Conservation (phyloP, 768 basidiomycete genomes). For the Hydnomerulius pinastri region DNA sequence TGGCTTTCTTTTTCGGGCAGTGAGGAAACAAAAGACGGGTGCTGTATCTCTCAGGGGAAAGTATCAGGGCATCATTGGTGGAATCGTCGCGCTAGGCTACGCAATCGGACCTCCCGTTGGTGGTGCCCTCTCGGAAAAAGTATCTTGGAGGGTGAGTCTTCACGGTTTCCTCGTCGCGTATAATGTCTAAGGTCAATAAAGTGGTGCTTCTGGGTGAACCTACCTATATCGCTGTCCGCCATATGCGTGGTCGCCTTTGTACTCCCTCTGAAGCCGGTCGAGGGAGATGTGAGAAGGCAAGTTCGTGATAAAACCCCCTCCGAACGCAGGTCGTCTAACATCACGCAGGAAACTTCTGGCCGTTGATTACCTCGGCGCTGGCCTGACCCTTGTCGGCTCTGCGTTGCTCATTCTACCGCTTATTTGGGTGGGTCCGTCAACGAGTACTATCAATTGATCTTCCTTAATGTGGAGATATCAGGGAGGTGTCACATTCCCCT, state of each 20-base stretch:
- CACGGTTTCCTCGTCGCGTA: neutral
- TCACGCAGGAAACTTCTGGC: slow-evolving; percentile 56
- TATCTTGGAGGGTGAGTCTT: slow-evolving; percentile 57
- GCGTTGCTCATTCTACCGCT: slow-evolving; percentile 67
- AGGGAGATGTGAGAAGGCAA: slow-evolving; percentile 56
- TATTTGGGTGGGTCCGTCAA: slow-evolving; percentile 59
- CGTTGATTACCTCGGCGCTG: slow-evolving; percentile 63
- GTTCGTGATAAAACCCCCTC: neutral
- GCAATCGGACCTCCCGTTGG: slow-evolving; percentile 70
- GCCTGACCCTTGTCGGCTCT: slow-evolving; percentile 60
- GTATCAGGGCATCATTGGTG: slow-evolving; percentile 75
- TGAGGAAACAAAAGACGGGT: neutral
- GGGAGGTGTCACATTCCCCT: slow-evolving; percentile 75
- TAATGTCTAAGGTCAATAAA: slow-evolving; percentile 21
- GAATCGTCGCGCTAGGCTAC: slow-evolving; percentile 55
- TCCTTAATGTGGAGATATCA: slow-evolving; percentile 23
- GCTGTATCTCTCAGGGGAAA: slow-evolving; percentile 56
- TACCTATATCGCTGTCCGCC: slow-evolving; percentile 57
- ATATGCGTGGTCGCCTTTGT: slow-evolving; percentile 61
- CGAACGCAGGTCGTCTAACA: neutral
- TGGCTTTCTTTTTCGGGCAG: slow-evolving; percentile 2
- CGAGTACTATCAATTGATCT: neutral
- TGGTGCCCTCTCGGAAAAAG: slow-evolving; percentile 62
- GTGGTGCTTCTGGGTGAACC: slow-evolving; percentile 79
- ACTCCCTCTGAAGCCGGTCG: slow-evolving; percentile 69